Conservation (phyloP, 2,329 filamentous ascomycete species). For the Fusarium begoniae region DNA sequence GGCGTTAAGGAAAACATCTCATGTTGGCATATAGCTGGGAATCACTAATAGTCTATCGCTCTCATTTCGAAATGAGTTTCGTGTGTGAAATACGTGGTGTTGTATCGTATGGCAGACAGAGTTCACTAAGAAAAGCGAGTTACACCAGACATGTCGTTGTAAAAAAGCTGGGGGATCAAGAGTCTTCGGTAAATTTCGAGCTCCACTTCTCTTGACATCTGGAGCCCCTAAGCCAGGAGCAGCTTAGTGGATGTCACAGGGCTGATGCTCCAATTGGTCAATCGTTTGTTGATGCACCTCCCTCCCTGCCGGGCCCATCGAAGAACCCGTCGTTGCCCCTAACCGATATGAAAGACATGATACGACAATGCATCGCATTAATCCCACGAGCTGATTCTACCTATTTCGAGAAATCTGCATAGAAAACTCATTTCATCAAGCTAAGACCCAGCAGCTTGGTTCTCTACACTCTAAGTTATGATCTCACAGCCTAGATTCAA, state of each 20-base stretch:
- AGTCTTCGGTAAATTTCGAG: conserved; percentile 23
- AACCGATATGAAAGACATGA: background rate
- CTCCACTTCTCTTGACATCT: background rate
- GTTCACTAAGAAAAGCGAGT: background rate
- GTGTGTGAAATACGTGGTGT: background rate
- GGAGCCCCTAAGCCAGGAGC: background rate
- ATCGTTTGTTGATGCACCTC: background rate
- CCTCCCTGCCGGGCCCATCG: background rate
- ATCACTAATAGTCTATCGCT: background rate
- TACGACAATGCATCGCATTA: background rate
- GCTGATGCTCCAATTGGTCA: background rate
- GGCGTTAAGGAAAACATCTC: background rate
- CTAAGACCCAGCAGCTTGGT: background rate
- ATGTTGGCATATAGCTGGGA: background rate
- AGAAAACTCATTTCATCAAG: background rate
- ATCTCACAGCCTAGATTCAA: background rate
- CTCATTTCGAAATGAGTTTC: background rate
- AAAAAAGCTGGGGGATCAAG: conserved; percentile 29
- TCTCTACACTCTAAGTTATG: background rate
- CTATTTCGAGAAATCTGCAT: background rate
- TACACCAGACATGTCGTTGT: conserved; percentile 17
- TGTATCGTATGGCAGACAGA: background rate
- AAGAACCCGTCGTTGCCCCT: background rate
- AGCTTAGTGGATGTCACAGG: background rate
- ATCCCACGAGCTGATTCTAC: background rate